Conservation (phyloP, 2,329 filamentous ascomycete genomes). For the Xylaria sp. region DNA sequence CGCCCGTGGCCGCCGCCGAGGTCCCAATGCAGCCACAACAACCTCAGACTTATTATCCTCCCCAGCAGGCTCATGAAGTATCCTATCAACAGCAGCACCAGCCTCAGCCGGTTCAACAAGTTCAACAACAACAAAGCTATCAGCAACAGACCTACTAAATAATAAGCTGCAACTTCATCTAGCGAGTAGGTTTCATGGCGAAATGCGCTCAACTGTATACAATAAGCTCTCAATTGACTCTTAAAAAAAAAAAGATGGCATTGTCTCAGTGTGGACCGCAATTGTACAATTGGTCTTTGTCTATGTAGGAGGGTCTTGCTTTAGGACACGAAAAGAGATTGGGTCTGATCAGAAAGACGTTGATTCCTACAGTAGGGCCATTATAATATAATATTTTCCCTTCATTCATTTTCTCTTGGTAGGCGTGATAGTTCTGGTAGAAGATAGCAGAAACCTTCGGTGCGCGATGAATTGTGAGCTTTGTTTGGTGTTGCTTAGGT, state of each 20-base stretch:
- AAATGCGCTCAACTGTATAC: background rate
- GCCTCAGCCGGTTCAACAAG: background rate
- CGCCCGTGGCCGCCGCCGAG: slow-evolving; percentile 19
- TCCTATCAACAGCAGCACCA: slow-evolving; percentile 28
- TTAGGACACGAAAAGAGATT: background rate
- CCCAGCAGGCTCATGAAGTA: slow-evolving; percentile 23
- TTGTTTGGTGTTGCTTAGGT: slow-evolving; percentile 18
- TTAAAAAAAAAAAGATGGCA: slow-evolving; percentile 20
- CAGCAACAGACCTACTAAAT: slow-evolving; percentile 20
- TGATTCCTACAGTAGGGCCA: background rate
- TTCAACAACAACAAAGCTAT: slow-evolving; percentile 16
- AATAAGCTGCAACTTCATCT: too few species aligned
- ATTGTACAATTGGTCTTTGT: background rate
- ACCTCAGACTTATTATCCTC: slow-evolving; percentile 36
- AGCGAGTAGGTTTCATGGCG: background rate
- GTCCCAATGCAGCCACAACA: slow-evolving; percentile 47
- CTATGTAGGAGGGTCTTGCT: background rate
- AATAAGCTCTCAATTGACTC: background rate
- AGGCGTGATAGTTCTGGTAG: slow-evolving; percentile 9
- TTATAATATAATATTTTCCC: slow-evolving; percentile 28
- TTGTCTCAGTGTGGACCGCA: background rate
- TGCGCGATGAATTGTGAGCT: slow-evolving; percentile 16
- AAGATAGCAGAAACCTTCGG: background rate
- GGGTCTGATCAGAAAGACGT: slow-evolving; percentile 10
- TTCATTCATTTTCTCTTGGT: background rate